These are phyloP conservation scores for Salix udensis DNA, from an alignment of 345 rosid genomes.

Conservation along the genomic window DNA sequence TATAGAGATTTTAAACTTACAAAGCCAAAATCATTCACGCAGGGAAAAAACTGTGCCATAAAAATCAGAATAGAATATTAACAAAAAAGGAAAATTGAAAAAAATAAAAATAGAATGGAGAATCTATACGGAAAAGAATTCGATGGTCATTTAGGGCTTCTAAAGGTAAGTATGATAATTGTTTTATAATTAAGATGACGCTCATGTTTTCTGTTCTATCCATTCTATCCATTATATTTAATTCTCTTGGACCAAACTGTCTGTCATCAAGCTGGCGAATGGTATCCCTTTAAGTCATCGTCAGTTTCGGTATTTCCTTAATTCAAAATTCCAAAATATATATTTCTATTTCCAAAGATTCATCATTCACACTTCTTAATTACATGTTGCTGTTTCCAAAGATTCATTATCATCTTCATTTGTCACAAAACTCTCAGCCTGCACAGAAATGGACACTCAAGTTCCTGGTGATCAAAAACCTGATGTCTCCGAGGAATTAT, in stretches of 20 bases:
- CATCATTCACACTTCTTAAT: background rate
- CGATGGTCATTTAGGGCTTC: background rate
- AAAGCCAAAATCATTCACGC: no score
- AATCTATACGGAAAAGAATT: no score
- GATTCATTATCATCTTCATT: background rate
- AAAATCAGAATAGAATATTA: no score
- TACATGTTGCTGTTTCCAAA: background rate
- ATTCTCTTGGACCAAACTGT: background rate
- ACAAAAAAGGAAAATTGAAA: no score
- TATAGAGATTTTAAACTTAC: no score
- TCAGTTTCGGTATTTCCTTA: conserved; percentile 6
- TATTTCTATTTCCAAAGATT: background rate
- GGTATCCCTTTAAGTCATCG: background rate
- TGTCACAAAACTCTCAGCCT: background rate
- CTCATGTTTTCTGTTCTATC: background rate
- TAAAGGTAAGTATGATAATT: background rate
- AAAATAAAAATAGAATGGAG: no score
- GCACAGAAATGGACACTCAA: background rate
- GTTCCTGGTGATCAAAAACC: background rate
- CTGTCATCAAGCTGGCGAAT: conserved; percentile 4
- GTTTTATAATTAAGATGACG: background rate
- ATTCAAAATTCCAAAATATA: background rate
- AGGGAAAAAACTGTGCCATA: no score
- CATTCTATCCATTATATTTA: background rate
- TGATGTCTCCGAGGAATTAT: background rate